Conservation (phyloP, 768 basidiomycete species). For the Trametes gibbosa region DNA sequence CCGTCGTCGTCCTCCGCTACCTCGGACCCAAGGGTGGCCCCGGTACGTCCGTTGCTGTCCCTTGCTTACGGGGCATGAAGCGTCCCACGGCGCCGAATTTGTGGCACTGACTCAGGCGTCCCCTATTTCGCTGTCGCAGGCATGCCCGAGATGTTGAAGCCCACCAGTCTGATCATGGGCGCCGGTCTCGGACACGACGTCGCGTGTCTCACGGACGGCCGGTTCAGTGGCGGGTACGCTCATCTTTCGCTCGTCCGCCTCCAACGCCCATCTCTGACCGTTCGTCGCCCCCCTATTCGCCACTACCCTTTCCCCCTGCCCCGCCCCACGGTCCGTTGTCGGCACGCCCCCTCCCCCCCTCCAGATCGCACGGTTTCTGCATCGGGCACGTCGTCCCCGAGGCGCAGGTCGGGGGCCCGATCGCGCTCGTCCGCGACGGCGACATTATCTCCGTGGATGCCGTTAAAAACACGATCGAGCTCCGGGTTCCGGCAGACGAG, state of each 20-base stretch:
- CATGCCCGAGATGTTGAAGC: constrained; percentile 99
- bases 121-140: constrained; percentile 41
- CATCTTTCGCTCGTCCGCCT: not conserved
- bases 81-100: not conserved
- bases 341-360: not conserved
- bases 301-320: not conserved
- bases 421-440: constrained; percentile 86
- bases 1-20: constrained; percentile 91
- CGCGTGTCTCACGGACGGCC: constrained; percentile 94
- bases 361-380: constrained; percentile 92
- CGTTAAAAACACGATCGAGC: constrained; percentile 76
- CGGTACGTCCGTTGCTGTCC: constrained; percentile 46
- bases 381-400: constrained; percentile 98
- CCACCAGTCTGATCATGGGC: constrained; percentile 97
- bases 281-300: not conserved
- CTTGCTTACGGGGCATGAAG: not conserved
- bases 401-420: constrained; percentile 91
- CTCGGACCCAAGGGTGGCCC: constrained; percentile 97
- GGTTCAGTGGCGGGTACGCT: constrained; percentile 94
- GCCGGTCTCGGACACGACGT: constrained; percentile 95
- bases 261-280: constrained; percentile 10
- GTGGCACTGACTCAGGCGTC: constrained; percentile 11
- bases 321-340: constrained; percentile 6
- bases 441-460: constrained; percentile 89
- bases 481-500: constrained; percentile 77